Conservation (phyloP, 1,284 basidiomycete genomes). For the Schizophyllum amplum region DNA sequence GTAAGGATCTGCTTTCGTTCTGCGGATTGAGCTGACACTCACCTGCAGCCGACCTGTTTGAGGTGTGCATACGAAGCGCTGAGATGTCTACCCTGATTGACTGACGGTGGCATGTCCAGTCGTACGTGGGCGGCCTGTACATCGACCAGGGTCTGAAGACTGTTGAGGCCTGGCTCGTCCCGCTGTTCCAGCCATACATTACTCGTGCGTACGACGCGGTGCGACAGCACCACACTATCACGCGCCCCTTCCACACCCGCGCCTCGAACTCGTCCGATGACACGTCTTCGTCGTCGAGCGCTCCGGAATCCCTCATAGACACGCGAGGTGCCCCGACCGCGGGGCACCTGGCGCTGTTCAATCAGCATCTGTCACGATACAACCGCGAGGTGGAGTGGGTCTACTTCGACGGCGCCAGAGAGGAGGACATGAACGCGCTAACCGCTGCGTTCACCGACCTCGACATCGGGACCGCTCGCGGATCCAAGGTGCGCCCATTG, state of each 20-base stretch:
- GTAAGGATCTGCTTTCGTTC: slow-evolving; percentile 25
- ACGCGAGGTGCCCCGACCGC: slow-evolving; percentile 22
- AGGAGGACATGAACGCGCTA: background rate
- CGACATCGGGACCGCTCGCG: background rate
- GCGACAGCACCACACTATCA: slow-evolving; percentile 54
- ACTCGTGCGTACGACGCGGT: slow-evolving; percentile 51
- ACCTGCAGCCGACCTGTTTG: slow-evolving; percentile 60
- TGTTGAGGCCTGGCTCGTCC: slow-evolving; percentile 48
- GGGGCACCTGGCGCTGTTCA: slow-evolving; percentile 69
- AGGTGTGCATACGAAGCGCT: slow-evolving; percentile 33
- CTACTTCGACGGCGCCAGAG: slow-evolving; percentile 34
- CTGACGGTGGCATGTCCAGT: slow-evolving; percentile 28
- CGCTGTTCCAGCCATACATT: slow-evolving; percentile 56
- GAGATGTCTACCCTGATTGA: slow-evolving; percentile 4
- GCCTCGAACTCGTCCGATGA: slow-evolving; percentile 14
- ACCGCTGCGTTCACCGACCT: background rate
- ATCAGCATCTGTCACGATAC: slow-evolving; percentile 41
- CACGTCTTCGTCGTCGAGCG: slow-evolving; percentile 2
- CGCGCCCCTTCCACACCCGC: slow-evolving; percentile 20
- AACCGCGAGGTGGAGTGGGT: slow-evolving; percentile 52
- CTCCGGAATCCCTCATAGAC: slow-evolving; percentile 12
- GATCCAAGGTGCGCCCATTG: background rate
- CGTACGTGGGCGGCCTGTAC: slow-evolving; percentile 68
- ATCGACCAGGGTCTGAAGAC: slow-evolving; percentile 53
- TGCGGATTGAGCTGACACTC: slow-evolving; percentile 8